These are phyloP conservation scores for Mercurialis annua DNA, from an alignment of 345 rosid genomes.

Conservation along the genomic window DNA sequence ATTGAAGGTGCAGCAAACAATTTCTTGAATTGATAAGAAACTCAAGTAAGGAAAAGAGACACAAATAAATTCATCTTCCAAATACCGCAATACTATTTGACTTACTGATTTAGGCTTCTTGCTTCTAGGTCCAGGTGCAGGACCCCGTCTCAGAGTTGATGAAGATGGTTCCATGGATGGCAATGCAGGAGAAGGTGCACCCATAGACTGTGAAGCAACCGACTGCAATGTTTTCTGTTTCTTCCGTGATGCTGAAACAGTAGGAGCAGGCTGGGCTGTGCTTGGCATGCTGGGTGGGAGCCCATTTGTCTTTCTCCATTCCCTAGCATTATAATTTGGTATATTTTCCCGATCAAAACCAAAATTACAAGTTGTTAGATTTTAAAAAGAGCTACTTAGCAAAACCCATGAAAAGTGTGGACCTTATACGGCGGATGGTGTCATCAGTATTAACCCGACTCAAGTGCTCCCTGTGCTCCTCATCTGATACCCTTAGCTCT, in stretches of 20 bases:
- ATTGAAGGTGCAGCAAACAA: constrained; percentile 36
- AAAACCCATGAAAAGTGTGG: constrained; percentile 22
- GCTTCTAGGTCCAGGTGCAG: constrained; percentile 59
- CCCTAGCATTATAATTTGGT: constrained; percentile 48
- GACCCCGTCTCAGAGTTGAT: constrained; percentile 69
- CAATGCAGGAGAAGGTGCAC: constrained; percentile 72
- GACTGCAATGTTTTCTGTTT: constrained; percentile 80
- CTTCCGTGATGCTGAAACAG: constrained; percentile 83
- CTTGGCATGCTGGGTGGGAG: constrained; percentile 61
- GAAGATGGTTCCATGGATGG: constrained; percentile 81
- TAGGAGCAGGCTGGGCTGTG: constrained; percentile 59
- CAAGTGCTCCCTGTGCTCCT: constrained; percentile 85
- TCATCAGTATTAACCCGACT: constrained; percentile 89
- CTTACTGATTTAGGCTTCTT: constrained; percentile 90
- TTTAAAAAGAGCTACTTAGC: constrained; percentile 8
- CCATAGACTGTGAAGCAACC: constrained; percentile 68
- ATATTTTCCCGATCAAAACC: constrained; percentile 22
- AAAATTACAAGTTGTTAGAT: constrained; percentile 21
- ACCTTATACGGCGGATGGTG: constrained; percentile 82
- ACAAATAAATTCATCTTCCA: constrained; percentile 7
- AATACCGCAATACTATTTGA: constrained; percentile 11
- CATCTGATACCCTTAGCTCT: constrained; percentile 94
- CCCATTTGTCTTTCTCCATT: constrained; percentile 82
- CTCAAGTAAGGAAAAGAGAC: neutral
- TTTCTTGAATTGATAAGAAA: constrained; percentile 20